Base-by-base conservation (phyloP, 2,329 filamentous ascomycete species). In the Arthrobotrys megalospora region DNA sequence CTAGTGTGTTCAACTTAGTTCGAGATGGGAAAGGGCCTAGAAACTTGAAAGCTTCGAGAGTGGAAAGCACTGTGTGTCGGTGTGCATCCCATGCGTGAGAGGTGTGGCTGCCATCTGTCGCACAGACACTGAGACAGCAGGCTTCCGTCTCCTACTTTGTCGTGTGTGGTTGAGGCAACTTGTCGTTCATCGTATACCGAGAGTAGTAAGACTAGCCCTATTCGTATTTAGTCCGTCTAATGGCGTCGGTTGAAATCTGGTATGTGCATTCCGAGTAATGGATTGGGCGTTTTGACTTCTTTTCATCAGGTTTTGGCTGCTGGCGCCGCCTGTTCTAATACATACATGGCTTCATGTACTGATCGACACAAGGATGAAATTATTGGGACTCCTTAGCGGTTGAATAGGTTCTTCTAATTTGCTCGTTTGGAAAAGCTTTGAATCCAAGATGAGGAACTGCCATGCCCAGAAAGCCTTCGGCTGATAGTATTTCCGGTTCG, bases 291-390 rank as follows among this genome's bases (percentile, higher is more conserved):
- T 55, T 55, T 62, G 36, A 62, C 36, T 21, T 60, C 28, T 60
- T 36, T 43, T 38, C 32, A 6, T 60, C 12, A 16, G 43, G 38
- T 19, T 12, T 41, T 60, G 52, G 50, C 34, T 47, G 19, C 14
- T 28, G 24, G 24, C 24, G 24, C 2, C 24, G 24, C 24, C 11
- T 24, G 34, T 16, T 32, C 21, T 62, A 55, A 58, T 67, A 62
- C 70, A 75, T 11, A n/a, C n/a, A 5, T 28, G 2, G 24, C 24
- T 28, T 28, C 24, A 28, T 28, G 24, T 28, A 28, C 24, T 21
- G 70, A 75, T 75, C 52, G 28, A 67, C 70, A 36, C 70, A 43
- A 75, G 70, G 70, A 67, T 75, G 52, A 38, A 36, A 36, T 48
- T 53, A 36, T 67, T 28, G 48, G 41, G 69, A 47, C 48, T n/a